These are phyloP conservation scores for Lactuca saligna DNA, from an alignment of 129 eudicot species.

Conservation along the genomic window DNA sequence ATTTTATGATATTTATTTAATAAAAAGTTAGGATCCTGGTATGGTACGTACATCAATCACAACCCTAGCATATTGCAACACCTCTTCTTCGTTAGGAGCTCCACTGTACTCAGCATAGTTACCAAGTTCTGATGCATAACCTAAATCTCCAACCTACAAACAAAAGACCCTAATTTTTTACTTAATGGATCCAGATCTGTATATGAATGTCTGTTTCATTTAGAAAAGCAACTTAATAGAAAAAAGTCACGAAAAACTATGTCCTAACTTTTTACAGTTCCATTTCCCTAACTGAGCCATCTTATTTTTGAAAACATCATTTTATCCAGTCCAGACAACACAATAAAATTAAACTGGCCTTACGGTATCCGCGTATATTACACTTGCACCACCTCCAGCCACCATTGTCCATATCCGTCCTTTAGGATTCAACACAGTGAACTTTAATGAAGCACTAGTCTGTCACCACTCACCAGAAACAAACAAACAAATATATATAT, in stretches of 20 bases:
- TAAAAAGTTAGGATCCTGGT: not conserved
- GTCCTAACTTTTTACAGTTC: too few relatives aligned
- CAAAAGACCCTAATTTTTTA: too few relatives aligned
- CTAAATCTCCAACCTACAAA: constrained; percentile 84
- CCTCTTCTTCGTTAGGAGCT: constrained; percentile 94
- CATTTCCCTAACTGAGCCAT: too few relatives aligned
- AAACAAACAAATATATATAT: too few relatives aligned
- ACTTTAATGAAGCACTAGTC: constrained; percentile 93
- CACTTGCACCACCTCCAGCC: constrained; percentile 99
- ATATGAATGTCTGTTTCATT: too few relatives aligned
- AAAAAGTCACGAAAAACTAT: too few relatives aligned
- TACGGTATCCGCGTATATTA: constrained; percentile 91
- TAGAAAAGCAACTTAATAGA: too few relatives aligned
- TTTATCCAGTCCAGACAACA: too few relatives aligned
- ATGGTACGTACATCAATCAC: constrained; percentile 73
- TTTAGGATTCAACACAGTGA: constrained; percentile 84
- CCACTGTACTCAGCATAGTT: constrained; percentile 98
- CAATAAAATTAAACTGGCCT: constrained; percentile 5
- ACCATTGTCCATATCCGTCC: constrained; percentile 99
- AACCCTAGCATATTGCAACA: constrained; percentile 87
- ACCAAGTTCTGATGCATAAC: constrained; percentile 94
- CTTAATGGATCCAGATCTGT: not conserved
- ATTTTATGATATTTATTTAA: not conserved
- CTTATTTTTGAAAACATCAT: too few relatives aligned
- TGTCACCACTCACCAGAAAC: constrained; percentile 20